Evolutionary conservation across 1,284 basidiomycete species (phyloP), one percentile per base, ranked within the genome.

Genomic region (Boletus sp.): DNA sequence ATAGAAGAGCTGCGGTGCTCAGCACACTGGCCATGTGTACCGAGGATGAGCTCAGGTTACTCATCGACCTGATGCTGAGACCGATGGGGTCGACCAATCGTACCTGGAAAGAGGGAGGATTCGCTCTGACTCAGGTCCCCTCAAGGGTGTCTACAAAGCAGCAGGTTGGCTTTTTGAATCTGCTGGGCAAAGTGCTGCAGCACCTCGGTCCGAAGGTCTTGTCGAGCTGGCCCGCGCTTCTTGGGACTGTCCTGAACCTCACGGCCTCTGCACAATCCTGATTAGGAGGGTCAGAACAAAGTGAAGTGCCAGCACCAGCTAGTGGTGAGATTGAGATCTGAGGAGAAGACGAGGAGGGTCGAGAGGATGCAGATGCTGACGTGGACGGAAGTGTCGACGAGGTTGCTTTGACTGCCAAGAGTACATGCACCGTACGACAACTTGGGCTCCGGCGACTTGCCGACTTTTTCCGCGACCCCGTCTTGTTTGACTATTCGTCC

Each of bases 61-160:
- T 99, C 0, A 86, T 97, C 25, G 89, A 95, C 65, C 81, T 99
- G 55, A 99, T 99, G 95, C 76, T 98, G n/a, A 83, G 83, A 55
- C 90, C 94, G 0, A 84, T 97, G 65, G 79, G 78, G 11, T 76
- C 76, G 51, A 74, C 76, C 47, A 62, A 68, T 28, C 60, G 62
- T 59, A 65, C 48, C 51, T 69, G 55, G 70, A 61, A 58, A 54
- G 72, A 73, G 4, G 65, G 63, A 17, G 60, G 27, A 3, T 76
- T 79, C 63, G 57, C 49, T 25, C 51, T 82, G 64, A 58, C 61
- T 25, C 53, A 70, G 63, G 64, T 83, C 1, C 67, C 76, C 3
- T 52, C 64, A 2, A 72, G 67, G 6, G 75, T 83, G 0, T 79
- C 85, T 2, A 81, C 85, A 55, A 91, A 90, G 75, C 93, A 94